phyloP scores from a whole-genome alignment of 1,139 yeast genomes.

The Debaryomyces robertsiae region DNA sequence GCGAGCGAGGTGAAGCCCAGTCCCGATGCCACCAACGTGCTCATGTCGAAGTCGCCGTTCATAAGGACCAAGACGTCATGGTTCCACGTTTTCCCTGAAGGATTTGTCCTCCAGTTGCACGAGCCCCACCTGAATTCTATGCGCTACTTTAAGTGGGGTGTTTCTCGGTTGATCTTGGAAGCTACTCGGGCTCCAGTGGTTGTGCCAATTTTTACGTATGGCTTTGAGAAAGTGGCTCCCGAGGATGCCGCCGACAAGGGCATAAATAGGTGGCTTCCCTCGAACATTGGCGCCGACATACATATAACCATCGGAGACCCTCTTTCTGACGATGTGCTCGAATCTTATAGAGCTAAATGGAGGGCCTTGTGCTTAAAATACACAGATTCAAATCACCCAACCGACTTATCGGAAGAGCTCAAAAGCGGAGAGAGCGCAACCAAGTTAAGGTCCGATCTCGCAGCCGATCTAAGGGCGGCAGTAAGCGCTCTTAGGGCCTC shows the following conservation, averaged over 20 bases:
- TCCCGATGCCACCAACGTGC: constrained; percentile 32
- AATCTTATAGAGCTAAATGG: constrained; percentile 69
- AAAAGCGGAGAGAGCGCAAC: constrained; percentile 65
- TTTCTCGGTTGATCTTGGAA: constrained; percentile 79
- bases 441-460: constrained; percentile 65
- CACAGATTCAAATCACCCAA: constrained; percentile 50
- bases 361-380: constrained; percentile 56
- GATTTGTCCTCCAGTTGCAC: constrained; percentile 82
- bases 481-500: constrained; percentile 60
- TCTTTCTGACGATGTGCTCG: constrained; percentile 62
- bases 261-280: constrained; percentile 60
- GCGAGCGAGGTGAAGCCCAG: constrained; percentile 31
- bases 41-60: constrained; percentile 49
- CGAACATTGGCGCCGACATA: constrained; percentile 67
- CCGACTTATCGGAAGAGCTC: constrained; percentile 63
- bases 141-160: constrained; percentile 97
- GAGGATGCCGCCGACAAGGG: constrained; percentile 65
- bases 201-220: constrained; percentile 85
- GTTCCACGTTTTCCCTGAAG: constrained; percentile 97
- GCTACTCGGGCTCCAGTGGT: constrained; percentile 82
- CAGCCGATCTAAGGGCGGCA: constrained; percentile 64
- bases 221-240: constrained; percentile 86
- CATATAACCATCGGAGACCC: constrained; percentile 75
- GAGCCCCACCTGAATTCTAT: constrained; percentile 81
- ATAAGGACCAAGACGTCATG: constrained; percentile 70